Base-by-base conservation (phyloP, 1,139 yeast species). In the Geotrichum carabidarum region DNA sequence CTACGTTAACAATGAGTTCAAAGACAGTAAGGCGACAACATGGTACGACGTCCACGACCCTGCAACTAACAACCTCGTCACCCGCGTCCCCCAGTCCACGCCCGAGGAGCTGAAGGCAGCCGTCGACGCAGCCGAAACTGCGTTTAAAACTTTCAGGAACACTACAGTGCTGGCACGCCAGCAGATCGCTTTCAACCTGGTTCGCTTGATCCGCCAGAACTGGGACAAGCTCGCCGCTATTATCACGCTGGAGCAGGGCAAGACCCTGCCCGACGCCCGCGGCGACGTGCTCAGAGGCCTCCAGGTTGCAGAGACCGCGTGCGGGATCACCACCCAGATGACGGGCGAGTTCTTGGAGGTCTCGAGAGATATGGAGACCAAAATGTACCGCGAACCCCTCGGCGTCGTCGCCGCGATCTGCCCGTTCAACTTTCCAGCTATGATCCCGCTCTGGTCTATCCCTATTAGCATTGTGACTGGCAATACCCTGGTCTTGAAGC, bases 381-480 rank as follows among this genome's bases (percentile, higher is more conserved):
- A 83, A 63, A 84, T 85, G 82, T 76, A 83, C 63, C 79, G 93
- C 63, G 81, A 77, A 63, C 81, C 81, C 30, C 64, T 77, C 56
- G 88, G 88, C 15, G 85, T 83, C 18, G 78, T 82, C 57, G 87
- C 84, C 8, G 83, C 87, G 22, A 83, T 83, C 62, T 80, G 84
- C 63, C 89, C 89, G n/a, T 81, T 81, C 71, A 84, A 84, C 72
- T 84, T 85, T 78, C 93, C 93, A 32, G 93, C 90, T 44, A 85
- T 85, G 93, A 87, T 86, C 58, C 93, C 93, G 37, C 75, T 86
- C 63, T 86, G 94, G 94, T 81, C 89, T 32, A 77, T 86, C 58
- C 93, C 93, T 14, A 78, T 85, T 66, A 76, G 82, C 46, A 77
- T 86, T 60, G 90, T 83, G 57, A 84, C 91, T 31, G 94, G 94